These are phyloP conservation scores for Gnetum montanum DNA, from an alignment of 75 land plant genomes.

Conservation along the genomic window DNA sequence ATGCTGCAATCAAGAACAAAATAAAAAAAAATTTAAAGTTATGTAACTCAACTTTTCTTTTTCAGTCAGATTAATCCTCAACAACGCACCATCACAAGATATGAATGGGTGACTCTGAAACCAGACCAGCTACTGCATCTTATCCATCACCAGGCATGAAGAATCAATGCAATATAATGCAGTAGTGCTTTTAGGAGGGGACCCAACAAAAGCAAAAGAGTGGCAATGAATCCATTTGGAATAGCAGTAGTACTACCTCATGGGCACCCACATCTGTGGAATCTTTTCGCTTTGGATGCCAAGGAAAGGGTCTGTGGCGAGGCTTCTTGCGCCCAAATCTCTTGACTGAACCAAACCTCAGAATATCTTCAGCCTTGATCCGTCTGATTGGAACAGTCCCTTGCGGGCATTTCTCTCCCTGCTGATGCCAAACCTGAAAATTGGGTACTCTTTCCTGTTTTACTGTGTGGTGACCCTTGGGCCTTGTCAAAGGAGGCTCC, in stretches of 20 bases:
- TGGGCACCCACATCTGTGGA: conserved; percentile 22
- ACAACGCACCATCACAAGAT: neutral
- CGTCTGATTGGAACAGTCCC: conserved; percentile 85
- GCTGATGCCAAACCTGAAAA: conserved; percentile 48
- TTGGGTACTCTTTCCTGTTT: conserved; percentile 7
- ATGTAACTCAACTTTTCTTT: neutral
- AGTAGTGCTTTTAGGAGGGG: too few species aligned
- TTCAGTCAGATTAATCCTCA: neutral
- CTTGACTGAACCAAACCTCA: conserved; percentile 46
- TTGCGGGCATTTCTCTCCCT: conserved; percentile 69
- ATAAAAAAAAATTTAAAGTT: too few species aligned
- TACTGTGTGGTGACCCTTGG: conserved; percentile 24
- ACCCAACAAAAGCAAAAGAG: too few species aligned
- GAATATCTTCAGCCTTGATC: conserved; percentile 50
- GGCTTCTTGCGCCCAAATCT: conserved; percentile 68
- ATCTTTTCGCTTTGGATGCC: conserved; percentile 20
- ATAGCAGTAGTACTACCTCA: too few species aligned
- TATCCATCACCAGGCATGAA: neutral
- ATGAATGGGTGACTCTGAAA: neutral
- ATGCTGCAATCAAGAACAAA: too few species aligned
- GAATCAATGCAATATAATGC: too few species aligned
- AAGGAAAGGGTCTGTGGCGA: conserved; percentile 8
- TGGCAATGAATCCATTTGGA: too few species aligned
- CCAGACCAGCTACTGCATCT: neutral
- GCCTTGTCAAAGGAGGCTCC: conserved; percentile 50